These are phyloP conservation scores for Porcisia hertigi DNA, from an alignment of 208 protist species.

Conservation along the genomic window DNA sequence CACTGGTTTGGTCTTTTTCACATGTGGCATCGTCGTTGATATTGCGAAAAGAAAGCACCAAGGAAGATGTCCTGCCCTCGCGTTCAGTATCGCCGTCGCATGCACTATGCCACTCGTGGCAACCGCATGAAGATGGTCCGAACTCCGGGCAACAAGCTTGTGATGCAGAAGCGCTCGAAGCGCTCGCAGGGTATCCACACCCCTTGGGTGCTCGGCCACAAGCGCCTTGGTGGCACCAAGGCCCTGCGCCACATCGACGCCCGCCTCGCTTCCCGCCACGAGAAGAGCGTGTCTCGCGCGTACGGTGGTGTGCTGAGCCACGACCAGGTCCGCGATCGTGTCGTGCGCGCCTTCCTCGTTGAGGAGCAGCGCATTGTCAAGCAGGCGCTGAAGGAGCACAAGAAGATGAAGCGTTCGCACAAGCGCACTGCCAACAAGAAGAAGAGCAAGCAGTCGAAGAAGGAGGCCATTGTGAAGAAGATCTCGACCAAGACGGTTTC, in stretches of 20 bases:
- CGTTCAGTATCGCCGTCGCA: slow-evolving; percentile 79
- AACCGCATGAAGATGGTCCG: slow-evolving; percentile 86
- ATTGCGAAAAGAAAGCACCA: not conserved
- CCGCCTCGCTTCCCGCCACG: slow-evolving; percentile 79
- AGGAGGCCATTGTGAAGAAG: slow-evolving; percentile 62
- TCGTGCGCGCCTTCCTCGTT: slow-evolving; percentile 98
- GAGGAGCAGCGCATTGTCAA: slow-evolving; percentile 99
- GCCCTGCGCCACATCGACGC: slow-evolving; percentile 91
- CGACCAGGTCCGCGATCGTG: slow-evolving; percentile 94
- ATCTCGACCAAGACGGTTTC: slow-evolving; percentile 38
- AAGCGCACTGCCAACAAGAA: slow-evolving; percentile 72
- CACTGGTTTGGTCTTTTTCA: not conserved
- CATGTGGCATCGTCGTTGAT: not conserved
- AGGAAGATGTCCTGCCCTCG: slow-evolving; percentile 61
- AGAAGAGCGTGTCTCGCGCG: slow-evolving; percentile 96
- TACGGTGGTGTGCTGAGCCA: slow-evolving; percentile 97
- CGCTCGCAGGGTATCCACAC: slow-evolving; percentile 91
- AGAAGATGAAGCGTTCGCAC: slow-evolving; percentile 65
- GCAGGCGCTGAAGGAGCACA: slow-evolving; percentile 77
- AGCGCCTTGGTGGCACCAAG: slow-evolving; percentile 92
- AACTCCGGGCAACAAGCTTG: slow-evolving; percentile 92
- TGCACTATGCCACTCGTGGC: slow-evolving; percentile 76
- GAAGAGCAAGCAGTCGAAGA: slow-evolving; percentile 58
- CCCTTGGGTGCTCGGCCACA: slow-evolving; percentile 93
- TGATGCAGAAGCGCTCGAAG: slow-evolving; percentile 96